Percentiles rank a stretch among this genome's conserved stretches.
phyloP scores from a whole-genome alignment of 1,139 yeast species.

The Debaryomyces udenii region DNA sequence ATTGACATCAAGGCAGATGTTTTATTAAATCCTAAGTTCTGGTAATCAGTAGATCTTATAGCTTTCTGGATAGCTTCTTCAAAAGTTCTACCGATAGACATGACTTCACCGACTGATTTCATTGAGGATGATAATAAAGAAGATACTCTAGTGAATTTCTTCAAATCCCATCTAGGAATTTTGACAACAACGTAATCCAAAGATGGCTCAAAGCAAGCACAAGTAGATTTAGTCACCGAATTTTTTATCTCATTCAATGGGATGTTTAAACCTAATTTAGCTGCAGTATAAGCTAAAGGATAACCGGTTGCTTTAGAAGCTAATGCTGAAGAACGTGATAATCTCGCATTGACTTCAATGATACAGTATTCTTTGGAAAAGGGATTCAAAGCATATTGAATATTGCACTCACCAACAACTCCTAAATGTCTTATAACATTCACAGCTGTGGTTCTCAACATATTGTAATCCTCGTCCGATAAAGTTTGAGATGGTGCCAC shows the following conservation, averaged over 20 bases:
- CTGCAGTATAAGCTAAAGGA: slow-evolving; percentile 98
- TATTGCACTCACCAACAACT: slow-evolving; percentile 99
- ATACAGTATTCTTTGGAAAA: slow-evolving; percentile 93
- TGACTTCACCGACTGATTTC: slow-evolving; percentile 99
- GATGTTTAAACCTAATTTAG: slow-evolving; percentile 91
- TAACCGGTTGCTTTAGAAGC: slow-evolving; percentile 99
- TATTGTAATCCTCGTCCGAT: slow-evolving; percentile 96
- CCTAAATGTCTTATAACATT: slow-evolving; percentile 97
- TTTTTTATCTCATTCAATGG: slow-evolving; percentile 91
- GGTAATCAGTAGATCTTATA: slow-evolving; percentile 93
- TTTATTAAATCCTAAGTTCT: slow-evolving; percentile 89
- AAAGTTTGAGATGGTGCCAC: slow-evolving; percentile 98
- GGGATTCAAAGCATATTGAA: slow-evolving; percentile 96
- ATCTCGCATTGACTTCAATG: slow-evolving; percentile 96
- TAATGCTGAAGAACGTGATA: slow-evolving; percentile 95
- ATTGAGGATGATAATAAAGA: slow-evolving; percentile 87
- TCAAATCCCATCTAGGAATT: slow-evolving; percentile 99
- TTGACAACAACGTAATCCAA: slow-evolving; percentile 96
- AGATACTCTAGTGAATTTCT: slow-evolving; percentile 92
- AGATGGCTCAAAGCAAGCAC: slow-evolving; percentile 98
- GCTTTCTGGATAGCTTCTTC: slow-evolving; percentile 99
- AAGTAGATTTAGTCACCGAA: slow-evolving; percentile 91
- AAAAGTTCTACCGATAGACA: slow-evolving; percentile 97
- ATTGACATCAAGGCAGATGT: slow-evolving; percentile 87
- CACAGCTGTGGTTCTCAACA: slow-evolving; percentile 97